Conservation (phyloP, 352 stramenopile species). For the Globisporangium barbulae region DNA sequence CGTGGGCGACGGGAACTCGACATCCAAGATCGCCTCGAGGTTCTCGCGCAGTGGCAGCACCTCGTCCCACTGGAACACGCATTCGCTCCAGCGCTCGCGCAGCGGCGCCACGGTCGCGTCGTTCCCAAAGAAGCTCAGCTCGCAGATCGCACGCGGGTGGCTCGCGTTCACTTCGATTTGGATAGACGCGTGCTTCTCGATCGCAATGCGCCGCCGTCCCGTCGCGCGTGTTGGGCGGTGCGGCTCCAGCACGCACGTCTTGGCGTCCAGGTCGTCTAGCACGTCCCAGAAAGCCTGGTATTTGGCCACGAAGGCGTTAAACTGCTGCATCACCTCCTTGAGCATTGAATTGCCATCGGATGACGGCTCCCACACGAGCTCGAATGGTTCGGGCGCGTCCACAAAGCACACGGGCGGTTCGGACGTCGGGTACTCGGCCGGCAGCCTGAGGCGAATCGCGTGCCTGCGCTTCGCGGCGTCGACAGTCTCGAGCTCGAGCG, state of each 20-base stretch:
- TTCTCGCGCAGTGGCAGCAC: constrained; percentile 53
- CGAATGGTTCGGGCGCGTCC: constrained; percentile 55
- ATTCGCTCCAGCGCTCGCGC: constrained; percentile 56
- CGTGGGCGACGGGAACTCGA: constrained; percentile 61
- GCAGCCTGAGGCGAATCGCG: constrained; percentile 35
- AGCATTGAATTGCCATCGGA: constrained; percentile 14
- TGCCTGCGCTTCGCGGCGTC: constrained; percentile 47
- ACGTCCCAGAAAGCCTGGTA: constrained; percentile 83
- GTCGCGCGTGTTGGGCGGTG: constrained; percentile 62
- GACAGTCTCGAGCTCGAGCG: constrained; percentile 45
- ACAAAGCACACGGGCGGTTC: constrained; percentile 33
- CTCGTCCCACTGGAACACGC: constrained; percentile 60
- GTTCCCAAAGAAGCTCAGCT: constrained; percentile 77
- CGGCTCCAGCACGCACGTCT: constrained; percentile 76
- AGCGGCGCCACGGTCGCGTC: constrained; percentile 46
- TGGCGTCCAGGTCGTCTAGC: constrained; percentile 67
- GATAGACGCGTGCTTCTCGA: constrained; percentile 66
- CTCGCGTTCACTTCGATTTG: constrained; percentile 64
- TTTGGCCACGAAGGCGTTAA: constrained; percentile 11
- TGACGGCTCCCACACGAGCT: constrained; percentile 13
- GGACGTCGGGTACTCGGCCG: constrained; percentile 33
- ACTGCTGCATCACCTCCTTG: constrained; percentile 10
- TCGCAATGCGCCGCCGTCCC: constrained; percentile 53
- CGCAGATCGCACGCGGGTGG: constrained; percentile 39
- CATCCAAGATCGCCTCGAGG: constrained; percentile 51